phyloP scores from a whole-genome alignment of 179 eudicot species.

The Beta corolliflora region DNA sequence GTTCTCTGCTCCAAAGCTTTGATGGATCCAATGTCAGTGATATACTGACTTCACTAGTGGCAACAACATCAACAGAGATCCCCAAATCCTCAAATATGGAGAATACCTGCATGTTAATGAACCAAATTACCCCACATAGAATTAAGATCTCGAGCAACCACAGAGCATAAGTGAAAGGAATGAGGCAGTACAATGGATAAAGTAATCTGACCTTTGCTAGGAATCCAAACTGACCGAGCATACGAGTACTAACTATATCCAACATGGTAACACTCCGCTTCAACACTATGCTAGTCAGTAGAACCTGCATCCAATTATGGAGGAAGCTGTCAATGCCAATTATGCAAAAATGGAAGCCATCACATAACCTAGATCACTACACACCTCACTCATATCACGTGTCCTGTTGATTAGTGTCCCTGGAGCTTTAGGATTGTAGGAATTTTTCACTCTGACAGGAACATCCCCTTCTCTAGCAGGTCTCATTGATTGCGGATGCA shows the following conservation, averaged over 20 bases:
- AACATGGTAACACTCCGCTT: constrained; percentile 95
- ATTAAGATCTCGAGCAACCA: background rate
- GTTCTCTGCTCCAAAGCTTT: constrained; percentile 96
- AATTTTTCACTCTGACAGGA: constrained; percentile 95
- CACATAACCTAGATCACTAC: constrained; percentile 20
- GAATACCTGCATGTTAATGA: constrained; percentile 58
- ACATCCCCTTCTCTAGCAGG: constrained; percentile 95
- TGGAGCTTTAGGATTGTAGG: constrained; percentile 92
- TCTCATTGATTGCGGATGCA: constrained; percentile 98
- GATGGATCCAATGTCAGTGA: constrained; percentile 95
- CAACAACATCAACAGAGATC: constrained; percentile 96
- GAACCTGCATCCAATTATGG: constrained; percentile 51
- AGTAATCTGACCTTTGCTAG: constrained; percentile 71
- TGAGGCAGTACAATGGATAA: background rate
- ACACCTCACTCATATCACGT: constrained; percentile 89
- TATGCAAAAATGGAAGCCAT: constrained; percentile 15
- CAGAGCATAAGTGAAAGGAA: background rate
- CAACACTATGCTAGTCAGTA: constrained; percentile 91
- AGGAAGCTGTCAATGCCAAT: constrained; percentile 5
- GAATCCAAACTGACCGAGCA: constrained; percentile 97
- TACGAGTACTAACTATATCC: constrained; percentile 93
- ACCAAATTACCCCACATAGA: background rate
- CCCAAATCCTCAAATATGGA: constrained; percentile 86
- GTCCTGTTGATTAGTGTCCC: constrained; percentile 77
- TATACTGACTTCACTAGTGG: constrained; percentile 97